Evolutionary conservation across 805 yeast genomes (phyloP).

Genomic region (Metschnikowia dekortorum): DNA sequence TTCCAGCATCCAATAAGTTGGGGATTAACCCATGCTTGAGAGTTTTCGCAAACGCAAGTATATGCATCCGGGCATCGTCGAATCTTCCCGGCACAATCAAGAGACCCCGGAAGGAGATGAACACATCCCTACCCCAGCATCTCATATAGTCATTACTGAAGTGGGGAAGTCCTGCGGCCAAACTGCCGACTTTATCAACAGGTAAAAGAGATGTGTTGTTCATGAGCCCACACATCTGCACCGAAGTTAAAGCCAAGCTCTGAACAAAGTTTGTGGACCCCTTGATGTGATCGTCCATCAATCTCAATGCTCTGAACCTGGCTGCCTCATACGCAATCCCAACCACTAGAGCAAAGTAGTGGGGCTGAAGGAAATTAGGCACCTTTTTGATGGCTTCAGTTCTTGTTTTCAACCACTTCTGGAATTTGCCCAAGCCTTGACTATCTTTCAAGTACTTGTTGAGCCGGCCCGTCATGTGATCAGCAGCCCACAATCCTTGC

Average conservation of each 20-base stretch:
- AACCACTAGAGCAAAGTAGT: constrained; percentile 78
- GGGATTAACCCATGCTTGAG: constrained; percentile 95
- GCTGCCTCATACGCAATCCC: constrained; percentile 84
- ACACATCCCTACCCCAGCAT: constrained; percentile 98
- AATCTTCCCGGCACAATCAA: constrained; percentile 71
- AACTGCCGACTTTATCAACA: constrained; percentile 53
- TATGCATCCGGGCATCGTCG: constrained; percentile 77
- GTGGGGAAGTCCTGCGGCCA: constrained; percentile 97
- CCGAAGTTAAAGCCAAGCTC: constrained; percentile 70
- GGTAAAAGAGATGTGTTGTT: constrained; percentile 75
- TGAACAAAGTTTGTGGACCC: constrained; percentile 70
- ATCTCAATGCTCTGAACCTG: constrained; percentile 57
- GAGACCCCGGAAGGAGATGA: constrained; percentile 80
- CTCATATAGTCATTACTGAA: constrained; percentile 89
- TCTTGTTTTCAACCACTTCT: constrained; percentile 65
- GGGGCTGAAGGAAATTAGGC: constrained; percentile 81
- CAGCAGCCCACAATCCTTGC: constrained; percentile 86
- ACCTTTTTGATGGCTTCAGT: constrained; percentile 56
- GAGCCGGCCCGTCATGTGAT: constrained; percentile 62
- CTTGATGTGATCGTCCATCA: constrained; percentile 52
- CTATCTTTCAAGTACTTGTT: constrained; percentile 45
- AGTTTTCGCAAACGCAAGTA: constrained; percentile 82
- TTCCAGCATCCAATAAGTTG: constrained; percentile 85
- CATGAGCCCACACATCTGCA: constrained; percentile 80
- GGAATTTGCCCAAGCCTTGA: constrained; percentile 51